A percentile compares a stretch with the other conserved stretches of the same genome.
phyloP scores from a whole-genome alignment of 768 basidiomycete genomes.

The Mycena alexandri region DNA sequence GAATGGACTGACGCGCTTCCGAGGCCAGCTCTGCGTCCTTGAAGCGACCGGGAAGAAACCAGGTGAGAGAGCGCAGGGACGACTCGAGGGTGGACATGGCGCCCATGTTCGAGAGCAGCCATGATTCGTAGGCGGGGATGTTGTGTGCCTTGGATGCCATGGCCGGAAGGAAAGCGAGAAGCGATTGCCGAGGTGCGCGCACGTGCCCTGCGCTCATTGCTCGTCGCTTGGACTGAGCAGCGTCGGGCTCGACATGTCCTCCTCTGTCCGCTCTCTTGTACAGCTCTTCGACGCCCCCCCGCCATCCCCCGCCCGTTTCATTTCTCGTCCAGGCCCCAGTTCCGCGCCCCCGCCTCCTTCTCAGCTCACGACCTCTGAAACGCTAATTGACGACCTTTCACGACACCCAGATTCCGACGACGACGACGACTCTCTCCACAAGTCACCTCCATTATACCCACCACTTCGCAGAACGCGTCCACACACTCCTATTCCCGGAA shows the following conservation, averaged over 20 bases:
- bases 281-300: constrained; percentile 25
- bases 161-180: too few relatives aligned
- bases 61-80: constrained; percentile 88
- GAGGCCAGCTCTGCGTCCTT: constrained; percentile 97
- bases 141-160: not conserved
- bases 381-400: constrained; percentile 38
- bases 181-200: too few relatives aligned
- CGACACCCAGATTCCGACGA: constrained; percentile 33
- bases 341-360: constrained; percentile 14
- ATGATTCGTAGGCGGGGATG: constrained; percentile 78
- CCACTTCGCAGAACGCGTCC: constrained; percentile 20
- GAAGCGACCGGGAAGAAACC: constrained; percentile 97
- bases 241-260: too few relatives aligned
- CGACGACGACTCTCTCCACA: constrained; percentile 26
- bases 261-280: not conserved
- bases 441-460: constrained; percentile 12
- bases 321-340: not conserved
- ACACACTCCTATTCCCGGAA: constrained; percentile 67
- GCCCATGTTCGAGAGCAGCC: constrained; percentile 87
- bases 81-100: constrained; percentile 92
- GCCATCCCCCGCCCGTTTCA: constrained; percentile 34
- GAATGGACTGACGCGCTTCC: constrained; percentile 83
- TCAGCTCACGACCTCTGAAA: constrained; percentile 32
- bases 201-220: too few relatives aligned
- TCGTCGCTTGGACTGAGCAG: too few relatives aligned